These are phyloP conservation scores for Pezicula rhizophila DNA, from an alignment of 2,329 filamentous ascomycete genomes.

Conservation along the genomic window DNA sequence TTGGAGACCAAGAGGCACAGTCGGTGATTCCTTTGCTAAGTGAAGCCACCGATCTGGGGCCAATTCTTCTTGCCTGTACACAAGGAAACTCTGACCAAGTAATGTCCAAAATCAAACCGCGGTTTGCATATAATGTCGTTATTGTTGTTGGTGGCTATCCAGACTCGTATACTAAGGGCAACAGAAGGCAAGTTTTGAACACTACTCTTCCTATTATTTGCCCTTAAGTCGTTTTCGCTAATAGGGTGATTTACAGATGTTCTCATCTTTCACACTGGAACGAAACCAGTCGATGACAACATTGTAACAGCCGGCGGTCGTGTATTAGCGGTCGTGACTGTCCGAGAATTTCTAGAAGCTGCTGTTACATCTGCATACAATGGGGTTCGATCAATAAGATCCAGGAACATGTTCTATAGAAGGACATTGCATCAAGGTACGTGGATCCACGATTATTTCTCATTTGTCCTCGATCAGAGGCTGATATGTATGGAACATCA, in stretches of 20 bases:
- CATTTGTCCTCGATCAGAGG: too few relatives aligned
- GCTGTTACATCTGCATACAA: background rate
- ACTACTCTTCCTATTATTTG: background rate
- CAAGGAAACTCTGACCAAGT: constrained; percentile 65
- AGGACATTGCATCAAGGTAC: background rate
- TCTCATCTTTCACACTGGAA: background rate
- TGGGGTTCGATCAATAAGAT: background rate
- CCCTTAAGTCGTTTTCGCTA: too few relatives aligned
- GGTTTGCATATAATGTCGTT: constrained; percentile 80
- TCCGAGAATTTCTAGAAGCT: background rate
- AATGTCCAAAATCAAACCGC: constrained; percentile 56
- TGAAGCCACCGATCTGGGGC: constrained; percentile 70
- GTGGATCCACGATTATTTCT: background rate
- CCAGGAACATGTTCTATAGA: background rate
- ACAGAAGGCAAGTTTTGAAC: background rate
- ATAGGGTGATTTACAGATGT: too few relatives aligned
- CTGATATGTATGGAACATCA: too few relatives aligned
- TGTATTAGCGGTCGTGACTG: background rate
- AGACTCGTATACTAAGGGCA: constrained; percentile 55
- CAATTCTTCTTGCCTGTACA: constrained; percentile 77
- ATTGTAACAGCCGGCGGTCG: background rate
- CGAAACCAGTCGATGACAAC: background rate
- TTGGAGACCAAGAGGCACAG: constrained; percentile 84
- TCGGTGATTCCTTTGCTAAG: constrained; percentile 71
- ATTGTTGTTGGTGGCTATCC: constrained; percentile 85